Conservation (phyloP, 352 stramenopile genomes). For the Globisporangium heterothallicum region DNA sequence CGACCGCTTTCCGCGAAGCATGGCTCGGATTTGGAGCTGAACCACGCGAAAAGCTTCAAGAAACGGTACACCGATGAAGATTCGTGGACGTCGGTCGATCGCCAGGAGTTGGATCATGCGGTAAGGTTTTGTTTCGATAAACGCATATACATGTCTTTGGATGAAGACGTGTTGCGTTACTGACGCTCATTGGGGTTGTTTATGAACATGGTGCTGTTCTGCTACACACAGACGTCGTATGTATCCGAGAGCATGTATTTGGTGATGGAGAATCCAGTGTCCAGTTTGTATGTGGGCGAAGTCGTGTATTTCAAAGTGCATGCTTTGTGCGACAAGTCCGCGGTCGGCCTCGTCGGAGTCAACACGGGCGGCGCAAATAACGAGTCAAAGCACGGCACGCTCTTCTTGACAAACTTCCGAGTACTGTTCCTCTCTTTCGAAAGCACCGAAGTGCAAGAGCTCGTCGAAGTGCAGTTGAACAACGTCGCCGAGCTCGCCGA, state of each 20-base stretch:
- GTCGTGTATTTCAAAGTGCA: constrained; percentile 70
- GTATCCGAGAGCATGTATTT: constrained; percentile 80
- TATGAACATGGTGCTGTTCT: constrained; percentile 4
- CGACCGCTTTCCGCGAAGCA: background rate
- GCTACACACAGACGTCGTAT: constrained; percentile 45
- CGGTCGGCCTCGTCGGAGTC: constrained; percentile 29
- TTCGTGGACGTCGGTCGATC: constrained; percentile 81
- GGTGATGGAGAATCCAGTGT: constrained; percentile 60
- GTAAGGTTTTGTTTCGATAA: constrained; percentile 19
- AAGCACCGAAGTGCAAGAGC: constrained; percentile 22
- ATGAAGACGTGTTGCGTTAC: background rate
- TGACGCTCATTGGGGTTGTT: constrained; percentile 6
- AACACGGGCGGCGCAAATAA: constrained; percentile 6
- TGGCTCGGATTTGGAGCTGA: background rate
- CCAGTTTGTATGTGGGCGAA: constrained; percentile 53
- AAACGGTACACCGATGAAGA: constrained; percentile 61
- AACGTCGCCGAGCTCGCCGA: constrained; percentile 78
- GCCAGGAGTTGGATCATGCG: constrained; percentile 70
- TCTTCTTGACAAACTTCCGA: constrained; percentile 72
- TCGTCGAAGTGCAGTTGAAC: constrained; percentile 64
- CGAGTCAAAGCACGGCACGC: constrained; percentile 44
- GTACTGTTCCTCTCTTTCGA: constrained; percentile 75
- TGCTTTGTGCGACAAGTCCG: constrained; percentile 58
- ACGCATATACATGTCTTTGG: no score
- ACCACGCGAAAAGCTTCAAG: constrained; percentile 10